A percentile compares a stretch with the other conserved stretches of the same genome.
Evolutionary conservation across 495 filamentous ascomycete genomes (phyloP).

Genomic region (Acidiella bohemica): DNA sequence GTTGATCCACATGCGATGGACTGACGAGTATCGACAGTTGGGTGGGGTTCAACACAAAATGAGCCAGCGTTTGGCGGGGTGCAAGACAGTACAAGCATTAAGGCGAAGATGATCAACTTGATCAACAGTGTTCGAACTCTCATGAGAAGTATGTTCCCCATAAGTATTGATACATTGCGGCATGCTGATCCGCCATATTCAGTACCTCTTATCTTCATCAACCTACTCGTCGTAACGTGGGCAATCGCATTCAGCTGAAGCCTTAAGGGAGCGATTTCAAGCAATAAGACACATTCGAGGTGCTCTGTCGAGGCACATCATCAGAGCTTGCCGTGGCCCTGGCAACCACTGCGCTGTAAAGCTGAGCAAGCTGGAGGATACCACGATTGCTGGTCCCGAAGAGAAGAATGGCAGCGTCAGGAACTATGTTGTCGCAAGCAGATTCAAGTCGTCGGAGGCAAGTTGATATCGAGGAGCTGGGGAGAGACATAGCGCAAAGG

Average conservation of each 20-base stretch:
- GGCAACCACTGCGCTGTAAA: no score
- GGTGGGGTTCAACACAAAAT: conserved; percentile 50
- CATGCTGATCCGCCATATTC: neutral
- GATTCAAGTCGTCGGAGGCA: no score
- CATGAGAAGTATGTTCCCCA: conserved; percentile 71
- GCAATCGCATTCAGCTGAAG: conserved; percentile 76
- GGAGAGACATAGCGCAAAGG: no score
- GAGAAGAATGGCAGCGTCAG: no score
- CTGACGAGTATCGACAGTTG: conserved; percentile 41
- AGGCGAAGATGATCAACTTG: conserved; percentile 75
- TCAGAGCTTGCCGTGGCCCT: no score
- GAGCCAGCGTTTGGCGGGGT: conserved; percentile 59
- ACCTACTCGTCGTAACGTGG: conserved; percentile 79
- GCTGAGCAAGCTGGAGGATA: no score
- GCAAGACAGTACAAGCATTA: conserved; percentile 63
- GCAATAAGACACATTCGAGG: no score
- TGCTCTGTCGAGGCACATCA: no score
- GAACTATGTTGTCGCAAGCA: no score
- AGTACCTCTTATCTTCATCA: conserved; percentile 93
- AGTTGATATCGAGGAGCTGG: no score
- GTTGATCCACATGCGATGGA: neutral
- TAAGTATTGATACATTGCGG: neutral
- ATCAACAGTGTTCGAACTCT: conserved; percentile 82
- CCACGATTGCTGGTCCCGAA: no score
- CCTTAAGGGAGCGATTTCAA: no score